Conservation (phyloP, 805 yeast species). For the Zygotorulaspora danielsina region DNA sequence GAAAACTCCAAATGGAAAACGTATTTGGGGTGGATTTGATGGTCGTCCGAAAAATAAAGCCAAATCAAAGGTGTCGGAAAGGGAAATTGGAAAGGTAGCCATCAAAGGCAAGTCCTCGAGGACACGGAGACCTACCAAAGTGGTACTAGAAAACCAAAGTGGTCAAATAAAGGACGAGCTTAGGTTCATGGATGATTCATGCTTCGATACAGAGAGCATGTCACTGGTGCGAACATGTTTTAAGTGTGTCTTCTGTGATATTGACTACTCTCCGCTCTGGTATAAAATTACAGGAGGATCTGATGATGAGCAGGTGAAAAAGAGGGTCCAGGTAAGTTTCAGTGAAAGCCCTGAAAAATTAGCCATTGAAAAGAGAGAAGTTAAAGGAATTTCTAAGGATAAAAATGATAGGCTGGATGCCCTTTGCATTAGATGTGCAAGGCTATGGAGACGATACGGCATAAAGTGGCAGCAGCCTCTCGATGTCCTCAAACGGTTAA, state of each 20-base stretch:
- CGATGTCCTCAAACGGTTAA: conserved; percentile 51
- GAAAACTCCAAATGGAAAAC: conserved; percentile 69
- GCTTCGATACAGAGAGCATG: conserved; percentile 57
- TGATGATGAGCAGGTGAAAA: conserved; percentile 25
- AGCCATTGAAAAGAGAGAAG: conserved; percentile 9
- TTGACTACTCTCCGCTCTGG: conserved; percentile 36
- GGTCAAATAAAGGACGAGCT: conserved; percentile 17
- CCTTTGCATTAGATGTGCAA: conserved; percentile 80
- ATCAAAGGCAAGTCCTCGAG: conserved; percentile 7
- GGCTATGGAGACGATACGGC: conserved; percentile 87
- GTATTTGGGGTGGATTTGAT: conserved; percentile 76
- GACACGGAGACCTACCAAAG: conserved; percentile 15
- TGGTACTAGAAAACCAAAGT: conserved; percentile 11
- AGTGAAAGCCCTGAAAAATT: conserved; percentile 15
- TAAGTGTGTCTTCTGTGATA: conserved; percentile 68
- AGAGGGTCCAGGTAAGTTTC: conserved; percentile 24
- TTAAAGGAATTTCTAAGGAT: background rate
- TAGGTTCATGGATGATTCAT: conserved; percentile 45
- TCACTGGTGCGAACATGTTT: conserved; percentile 40
- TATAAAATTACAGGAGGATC: conserved; percentile 35
- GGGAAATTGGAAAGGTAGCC: conserved; percentile 3
- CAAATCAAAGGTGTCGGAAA: conserved; percentile 23
- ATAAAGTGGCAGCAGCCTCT: conserved; percentile 78
- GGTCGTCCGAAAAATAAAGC: conserved; percentile 62
- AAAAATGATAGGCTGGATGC: conserved; percentile 45